These are phyloP conservation scores for Nigrospora oryzae DNA, from an alignment of 2,329 filamentous ascomycete species.

Conservation along the genomic window DNA sequence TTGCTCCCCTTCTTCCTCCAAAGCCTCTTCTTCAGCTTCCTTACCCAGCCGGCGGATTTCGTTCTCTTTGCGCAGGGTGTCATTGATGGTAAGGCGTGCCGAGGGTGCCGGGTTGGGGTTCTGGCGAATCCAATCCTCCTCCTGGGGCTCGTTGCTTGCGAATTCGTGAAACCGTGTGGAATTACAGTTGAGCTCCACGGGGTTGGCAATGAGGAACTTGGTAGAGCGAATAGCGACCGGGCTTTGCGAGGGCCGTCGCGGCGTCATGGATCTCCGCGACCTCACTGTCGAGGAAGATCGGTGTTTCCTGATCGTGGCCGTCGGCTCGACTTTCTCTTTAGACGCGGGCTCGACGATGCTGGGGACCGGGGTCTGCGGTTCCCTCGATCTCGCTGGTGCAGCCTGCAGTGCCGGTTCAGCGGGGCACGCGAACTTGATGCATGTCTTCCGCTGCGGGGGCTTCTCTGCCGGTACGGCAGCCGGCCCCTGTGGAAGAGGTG, in stretches of 20 bases:
- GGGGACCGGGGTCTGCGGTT: conserved; percentile 22
- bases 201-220: conserved; percentile 42
- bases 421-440: conserved; percentile 72
- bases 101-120: conserved; percentile 50
- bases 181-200: conserved; percentile 42
- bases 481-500: conserved; percentile 21
- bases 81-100: conserved; percentile 74
- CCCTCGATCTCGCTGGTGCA: conserved; percentile 17
- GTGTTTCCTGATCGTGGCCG: conserved; percentile 14
- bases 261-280: conserved; percentile 16
- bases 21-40: conserved; percentile 85
- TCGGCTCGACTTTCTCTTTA: conserved; percentile 12
- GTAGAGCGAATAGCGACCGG: conserved; percentile 27
- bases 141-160: conserved; percentile 69
- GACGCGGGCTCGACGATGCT: conserved; percentile 1
- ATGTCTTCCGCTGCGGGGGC: conserved; percentile 41
- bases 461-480: conserved; percentile 25
- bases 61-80: conserved; percentile 85
- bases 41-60: conserved; percentile 76
- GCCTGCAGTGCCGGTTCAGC: conserved; percentile 37
- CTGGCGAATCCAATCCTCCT: conserved; percentile 83
- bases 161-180: conserved; percentile 79
- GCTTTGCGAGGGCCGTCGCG: conserved; percentile 28
- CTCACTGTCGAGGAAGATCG: conserved; percentile 20
- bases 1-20: conserved; percentile 62